Evolutionary conservation across 1,284 basidiomycete species (phyloP), one percentile per base, ranked within the genome.

Genomic region (Ceratobasidium sp.): DNA sequence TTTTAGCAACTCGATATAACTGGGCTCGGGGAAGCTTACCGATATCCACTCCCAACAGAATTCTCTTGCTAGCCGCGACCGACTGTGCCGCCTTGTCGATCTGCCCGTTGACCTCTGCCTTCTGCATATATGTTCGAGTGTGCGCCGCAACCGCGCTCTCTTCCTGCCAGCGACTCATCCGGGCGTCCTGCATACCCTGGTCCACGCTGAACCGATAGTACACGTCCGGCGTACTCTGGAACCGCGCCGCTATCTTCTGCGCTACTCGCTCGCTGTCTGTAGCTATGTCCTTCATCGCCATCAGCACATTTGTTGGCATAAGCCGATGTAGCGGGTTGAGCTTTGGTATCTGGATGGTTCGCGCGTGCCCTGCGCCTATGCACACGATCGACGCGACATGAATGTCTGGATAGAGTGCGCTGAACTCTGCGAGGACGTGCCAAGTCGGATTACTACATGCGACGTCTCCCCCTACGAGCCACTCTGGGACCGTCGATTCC

Each of bases 171-270:
- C 42, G 18, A 20, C 44, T 26, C 4, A 18, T 3, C 10, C 18
- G n/a, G 6, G 58, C 26, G n/a, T 5, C 13, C 18, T 71, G 69
- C 23, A 58, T 58, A 12, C 69, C 69, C n/a, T 71, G 53, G 23
- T 58, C 53, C 23, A 71, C 55, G 26, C 55, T 71, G 28, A 71
- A n/a, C 13, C 69, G 26, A 55, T 40, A 71, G 18, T 71, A 71
- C 2, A 53, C 40, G 42, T 42, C 33, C 39, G 33, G 12, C 1
- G 42, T 58, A 58, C 23, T 55, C 39, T 33, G 10, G 33, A 71
- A 71, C 5, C 69, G 69, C 55, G 5, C 28, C 2, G 69, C 55
- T 55, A 71, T 71, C 18, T 71, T 55, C 9, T 58, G 51, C 15
- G 69, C 69, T n/a, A 70, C 68, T 44, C 68, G 51, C 53, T 70